Percentiles rank a stretch among this genome's conserved stretches.
Evolutionary conservation across 768 basidiomycete genomes (phyloP).

Genomic region (Calocera viscosa): DNA sequence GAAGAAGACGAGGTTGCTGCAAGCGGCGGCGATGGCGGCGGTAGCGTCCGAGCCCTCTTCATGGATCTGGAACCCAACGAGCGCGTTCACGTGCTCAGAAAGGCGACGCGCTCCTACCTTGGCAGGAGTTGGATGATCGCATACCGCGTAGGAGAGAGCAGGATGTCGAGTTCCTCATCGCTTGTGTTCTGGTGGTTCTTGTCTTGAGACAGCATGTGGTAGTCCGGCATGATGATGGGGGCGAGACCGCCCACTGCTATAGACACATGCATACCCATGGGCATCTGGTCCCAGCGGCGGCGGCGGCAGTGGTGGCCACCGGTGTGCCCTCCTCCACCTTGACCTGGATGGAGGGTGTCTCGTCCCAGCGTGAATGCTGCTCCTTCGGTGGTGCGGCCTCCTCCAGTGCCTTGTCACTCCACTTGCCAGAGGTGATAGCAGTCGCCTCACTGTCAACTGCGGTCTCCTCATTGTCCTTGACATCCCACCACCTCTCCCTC

Average conservation of each 20-base stretch:
- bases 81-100: slow-evolving; percentile 41
- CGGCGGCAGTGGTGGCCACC: slow-evolving; percentile 41
- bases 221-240: slow-evolving; percentile 70
- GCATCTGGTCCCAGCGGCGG: slow-evolving; percentile 95
- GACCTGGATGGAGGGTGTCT: slow-evolving; percentile 57
- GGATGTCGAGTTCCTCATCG: slow-evolving; percentile 87
- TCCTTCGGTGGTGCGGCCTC: slow-evolving; percentile 65
- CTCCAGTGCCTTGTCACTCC: slow-evolving; percentile 64
- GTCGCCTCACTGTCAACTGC: slow-evolving; percentile 54
- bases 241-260: slow-evolving; percentile 47
- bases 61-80: slow-evolving; percentile 91
- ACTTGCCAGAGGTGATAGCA: slow-evolving; percentile 47
- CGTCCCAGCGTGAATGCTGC: slow-evolving; percentile 92
- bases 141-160: slow-evolving; percentile 80
- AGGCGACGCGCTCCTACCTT: slow-evolving; percentile 72
- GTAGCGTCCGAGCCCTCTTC: slow-evolving; percentile 87
- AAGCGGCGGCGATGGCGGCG: slow-evolving; percentile 76
- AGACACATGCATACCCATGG: slow-evolving; percentile 33
- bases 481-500: slow-evolving; percentile 75
- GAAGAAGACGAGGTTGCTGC: slow-evolving; percentile 91
- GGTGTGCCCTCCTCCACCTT: slow-evolving; percentile 19
- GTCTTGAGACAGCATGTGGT: slow-evolving; percentile 65
- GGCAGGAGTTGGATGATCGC: slow-evolving; percentile 84
- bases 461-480: slow-evolving; percentile 31
- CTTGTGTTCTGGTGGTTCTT: slow-evolving; percentile 92